phyloP scores from a whole-genome alignment of 208 protist species.

The Balamuthia mandrillaris region DNA sequence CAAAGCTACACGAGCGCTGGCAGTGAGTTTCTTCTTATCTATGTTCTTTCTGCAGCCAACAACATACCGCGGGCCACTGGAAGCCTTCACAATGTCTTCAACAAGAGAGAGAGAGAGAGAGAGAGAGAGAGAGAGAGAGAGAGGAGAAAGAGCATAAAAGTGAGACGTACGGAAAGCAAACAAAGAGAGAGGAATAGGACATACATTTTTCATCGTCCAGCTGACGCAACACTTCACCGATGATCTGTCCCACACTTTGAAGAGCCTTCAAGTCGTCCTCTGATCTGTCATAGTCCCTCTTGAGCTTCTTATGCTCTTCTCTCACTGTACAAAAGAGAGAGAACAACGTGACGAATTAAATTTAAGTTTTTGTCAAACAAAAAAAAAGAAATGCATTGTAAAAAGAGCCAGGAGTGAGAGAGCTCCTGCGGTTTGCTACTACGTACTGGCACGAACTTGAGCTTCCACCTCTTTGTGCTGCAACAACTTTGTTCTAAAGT shows the following conservation, averaged over 20 bases:
- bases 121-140: not conserved
- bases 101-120: not conserved
- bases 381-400: not conserved
- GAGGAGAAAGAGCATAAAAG: not conserved
- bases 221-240: slow-evolving; percentile 97
- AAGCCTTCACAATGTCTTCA: slow-evolving; percentile 96
- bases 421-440: not conserved
- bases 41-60: slow-evolving; percentile 93
- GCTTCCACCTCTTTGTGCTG: slow-evolving; percentile 71
- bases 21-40: slow-evolving; percentile 88
- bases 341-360: not conserved
- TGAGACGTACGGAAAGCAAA: too few species aligned
- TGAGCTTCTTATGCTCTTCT: slow-evolving; percentile 69
- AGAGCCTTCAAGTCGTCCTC: slow-evolving; percentile 97
- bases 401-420: too few species aligned
- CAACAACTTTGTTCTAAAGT: slow-evolving; percentile 69
- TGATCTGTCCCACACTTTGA: slow-evolving; percentile 97
- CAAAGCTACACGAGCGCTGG: slow-evolving; percentile 94
- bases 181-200: too few species aligned
- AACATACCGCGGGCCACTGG: slow-evolving; percentile 96
- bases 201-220: slow-evolving; percentile 83
- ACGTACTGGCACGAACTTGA: slow-evolving; percentile 58
- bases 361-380: not conserved
- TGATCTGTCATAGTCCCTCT: slow-evolving; percentile 88
- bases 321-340: slow-evolving; percentile 50